phyloP scores from a whole-genome alignment of 2,329 filamentous ascomycete genomes.

The Aquanectria penicillioides region DNA sequence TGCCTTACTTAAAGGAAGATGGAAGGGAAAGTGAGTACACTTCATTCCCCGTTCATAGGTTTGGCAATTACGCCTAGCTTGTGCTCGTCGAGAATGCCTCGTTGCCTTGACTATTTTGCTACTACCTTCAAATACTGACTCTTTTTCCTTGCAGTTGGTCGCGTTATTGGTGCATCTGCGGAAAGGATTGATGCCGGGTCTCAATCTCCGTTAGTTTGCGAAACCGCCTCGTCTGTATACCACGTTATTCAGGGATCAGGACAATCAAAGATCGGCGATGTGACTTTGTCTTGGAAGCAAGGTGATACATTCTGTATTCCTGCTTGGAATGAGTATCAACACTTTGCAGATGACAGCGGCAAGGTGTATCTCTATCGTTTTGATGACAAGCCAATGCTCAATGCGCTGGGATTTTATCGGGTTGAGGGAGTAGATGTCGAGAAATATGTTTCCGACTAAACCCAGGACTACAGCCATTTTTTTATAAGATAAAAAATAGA shows the following conservation, averaged over 20 bases:
- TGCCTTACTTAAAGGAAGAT: constrained; percentile 46
- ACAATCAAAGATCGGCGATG: constrained; percentile 49
- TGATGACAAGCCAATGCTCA: constrained; percentile 65
- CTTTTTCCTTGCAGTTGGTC: constrained; percentile 33
- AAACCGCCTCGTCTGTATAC: constrained; percentile 63
- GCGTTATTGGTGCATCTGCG: constrained; percentile 58
- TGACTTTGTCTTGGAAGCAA: constrained; percentile 54
- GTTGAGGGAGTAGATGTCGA: constrained; percentile 25
- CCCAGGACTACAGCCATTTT: no score
- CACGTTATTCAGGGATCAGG: constrained; percentile 62
- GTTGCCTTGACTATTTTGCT: no score
- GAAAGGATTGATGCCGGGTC: constrained; percentile 52
- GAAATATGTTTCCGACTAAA: constrained; percentile 26
- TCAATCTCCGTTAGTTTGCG: constrained; percentile 51
- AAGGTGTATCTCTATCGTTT: constrained; percentile 63
- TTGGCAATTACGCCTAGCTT: no score
- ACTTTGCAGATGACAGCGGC: constrained; percentile 49
- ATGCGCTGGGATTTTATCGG: constrained; percentile 58
- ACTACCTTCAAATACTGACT: neutral
- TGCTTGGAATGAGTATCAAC: constrained; percentile 60
- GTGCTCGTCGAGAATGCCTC: no score
- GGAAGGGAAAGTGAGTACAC: constrained; percentile 42
- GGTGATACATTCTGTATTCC: constrained; percentile 67
- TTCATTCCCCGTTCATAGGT: neutral
- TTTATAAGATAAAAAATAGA: no score